phyloP scores from a whole-genome alignment of 2,329 filamentous ascomycete species.

The Colletotrichum sp. region DNA sequence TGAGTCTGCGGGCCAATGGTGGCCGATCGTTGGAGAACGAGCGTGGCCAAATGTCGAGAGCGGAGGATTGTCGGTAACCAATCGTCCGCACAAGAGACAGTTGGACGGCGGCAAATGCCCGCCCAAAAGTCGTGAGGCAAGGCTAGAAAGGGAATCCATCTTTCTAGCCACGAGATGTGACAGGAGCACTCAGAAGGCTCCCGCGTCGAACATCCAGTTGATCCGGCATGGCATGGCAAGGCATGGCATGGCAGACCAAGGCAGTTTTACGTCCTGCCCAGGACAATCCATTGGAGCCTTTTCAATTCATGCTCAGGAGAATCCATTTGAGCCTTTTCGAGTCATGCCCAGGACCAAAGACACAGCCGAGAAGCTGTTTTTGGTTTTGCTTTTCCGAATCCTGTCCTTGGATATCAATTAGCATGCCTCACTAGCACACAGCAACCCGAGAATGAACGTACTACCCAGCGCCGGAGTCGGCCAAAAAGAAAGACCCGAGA shows the following conservation, averaged over 20 bases:
- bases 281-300: conserved; percentile 33
- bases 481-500: neutral
- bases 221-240: neutral
- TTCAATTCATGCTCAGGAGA: conserved; percentile 41
- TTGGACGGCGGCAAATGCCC: neutral
- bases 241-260: conserved; percentile 8
- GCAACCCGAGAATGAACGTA: neutral
- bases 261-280: conserved; percentile 42
- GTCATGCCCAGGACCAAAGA: conserved; percentile 38
- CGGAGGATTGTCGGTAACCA: neutral
- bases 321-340: conserved; percentile 29
- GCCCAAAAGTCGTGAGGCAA: neutral
- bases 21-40: neutral
- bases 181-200: neutral
- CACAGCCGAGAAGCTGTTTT: neutral
- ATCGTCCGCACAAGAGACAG: neutral
- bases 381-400: neutral
- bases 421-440: neutral
- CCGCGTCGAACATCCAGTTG: neutral
- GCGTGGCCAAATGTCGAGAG: neutral
- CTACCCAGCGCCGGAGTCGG: neutral
- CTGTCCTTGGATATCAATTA: neutral
- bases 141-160: neutral
- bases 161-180: neutral
- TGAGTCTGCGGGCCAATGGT: neutral